A percentile compares a stretch with the other conserved stretches of the same genome.
These are phyloP conservation scores for Malassezia globosa DNA, from an alignment of 1,284 basidiomycete species.

Conservation along the genomic window DNA sequence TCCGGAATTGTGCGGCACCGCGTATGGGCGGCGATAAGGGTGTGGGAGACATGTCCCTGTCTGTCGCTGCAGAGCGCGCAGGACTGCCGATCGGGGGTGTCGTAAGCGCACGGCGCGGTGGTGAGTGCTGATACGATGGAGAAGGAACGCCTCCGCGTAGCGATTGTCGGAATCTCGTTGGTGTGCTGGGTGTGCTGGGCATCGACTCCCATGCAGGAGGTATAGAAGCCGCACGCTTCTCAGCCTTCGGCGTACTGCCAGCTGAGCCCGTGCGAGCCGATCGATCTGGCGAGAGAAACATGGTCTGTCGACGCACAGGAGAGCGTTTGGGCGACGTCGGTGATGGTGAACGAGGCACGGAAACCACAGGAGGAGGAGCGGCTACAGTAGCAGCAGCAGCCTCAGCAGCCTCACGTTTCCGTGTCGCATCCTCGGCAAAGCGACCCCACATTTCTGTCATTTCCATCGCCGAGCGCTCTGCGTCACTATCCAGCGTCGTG, in stretches of 20 bases:
- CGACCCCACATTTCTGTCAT: conserved; percentile 28
- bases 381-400: too few species aligned
- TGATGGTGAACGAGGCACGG: too few species aligned
- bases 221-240: not conserved
- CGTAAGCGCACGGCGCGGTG: conserved; percentile 19
- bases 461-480: conserved; percentile 23
- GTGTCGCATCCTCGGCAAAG: conserved; percentile 14
- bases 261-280: not conserved
- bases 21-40: conserved; percentile 2
- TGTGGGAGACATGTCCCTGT: not conserved
- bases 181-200: not conserved
- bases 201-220: not conserved
- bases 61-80: conserved; percentile 1
- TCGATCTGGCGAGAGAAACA: conserved; percentile 6
- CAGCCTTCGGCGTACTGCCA: not conserved
- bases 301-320: conserved; percentile 16
- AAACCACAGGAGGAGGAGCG: too few species aligned
- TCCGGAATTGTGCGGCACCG: conserved; percentile 2
- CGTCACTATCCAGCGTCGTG: conserved; percentile 7
- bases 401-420: conserved; percentile 9
- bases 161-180: conserved; percentile 31
- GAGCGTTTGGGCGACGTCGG: conserved; percentile 14
- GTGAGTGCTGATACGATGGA: conserved; percentile 27
- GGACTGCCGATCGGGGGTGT: conserved; percentile 6
- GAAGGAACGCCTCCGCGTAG: conserved; percentile 31